These are phyloP conservation scores for Volutella citrinella DNA, from an alignment of 2,329 filamentous ascomycete species.

Conservation along the genomic window DNA sequence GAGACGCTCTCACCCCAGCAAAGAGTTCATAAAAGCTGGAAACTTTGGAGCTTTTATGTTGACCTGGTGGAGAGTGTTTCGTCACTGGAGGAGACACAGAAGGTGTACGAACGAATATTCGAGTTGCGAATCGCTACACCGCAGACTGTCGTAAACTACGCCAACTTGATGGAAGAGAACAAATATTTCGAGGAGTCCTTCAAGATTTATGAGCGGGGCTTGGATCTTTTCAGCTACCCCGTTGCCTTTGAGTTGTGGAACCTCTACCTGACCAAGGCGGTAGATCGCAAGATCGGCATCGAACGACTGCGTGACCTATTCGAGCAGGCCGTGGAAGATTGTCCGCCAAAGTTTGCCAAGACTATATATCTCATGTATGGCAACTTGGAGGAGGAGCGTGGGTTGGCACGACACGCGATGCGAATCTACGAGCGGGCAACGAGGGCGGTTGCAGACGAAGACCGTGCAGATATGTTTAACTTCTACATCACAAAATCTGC, in stretches of 20 bases:
- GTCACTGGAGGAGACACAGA: conserved; percentile 85
- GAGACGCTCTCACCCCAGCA: conserved; percentile 92
- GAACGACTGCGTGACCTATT: conserved; percentile 93
- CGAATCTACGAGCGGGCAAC: conserved; percentile 98
- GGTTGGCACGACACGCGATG: conserved; percentile 94
- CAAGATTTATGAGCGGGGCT: conserved; percentile 92
- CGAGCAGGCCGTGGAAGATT: conserved; percentile 93
- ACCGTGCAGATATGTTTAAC: conserved; percentile 96
- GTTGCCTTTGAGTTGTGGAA: conserved; percentile 99
- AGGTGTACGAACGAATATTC: conserved; percentile 96
- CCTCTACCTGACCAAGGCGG: conserved; percentile 93
- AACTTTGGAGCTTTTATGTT: conserved; percentile 98
- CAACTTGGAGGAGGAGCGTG: conserved; percentile 91
- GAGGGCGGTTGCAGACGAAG: conserved; percentile 89
- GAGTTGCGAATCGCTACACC: conserved; percentile 97
- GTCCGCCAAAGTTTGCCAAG: conserved; percentile 94
- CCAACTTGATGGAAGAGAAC: conserved; percentile 90
- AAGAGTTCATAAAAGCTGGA: conserved; percentile 98
- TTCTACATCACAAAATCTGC: conserved; percentile 99
- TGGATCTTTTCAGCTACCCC: conserved; percentile 98
- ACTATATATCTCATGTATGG: conserved; percentile 98
- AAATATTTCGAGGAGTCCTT: conserved; percentile 97
- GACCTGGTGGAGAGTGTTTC: conserved; percentile 95
- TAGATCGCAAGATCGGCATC: conserved; percentile 93
- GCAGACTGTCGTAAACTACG: conserved; percentile 97